Conservation (phyloP, 139 green algal species). For the Tetradesmus obliquus region DNA sequence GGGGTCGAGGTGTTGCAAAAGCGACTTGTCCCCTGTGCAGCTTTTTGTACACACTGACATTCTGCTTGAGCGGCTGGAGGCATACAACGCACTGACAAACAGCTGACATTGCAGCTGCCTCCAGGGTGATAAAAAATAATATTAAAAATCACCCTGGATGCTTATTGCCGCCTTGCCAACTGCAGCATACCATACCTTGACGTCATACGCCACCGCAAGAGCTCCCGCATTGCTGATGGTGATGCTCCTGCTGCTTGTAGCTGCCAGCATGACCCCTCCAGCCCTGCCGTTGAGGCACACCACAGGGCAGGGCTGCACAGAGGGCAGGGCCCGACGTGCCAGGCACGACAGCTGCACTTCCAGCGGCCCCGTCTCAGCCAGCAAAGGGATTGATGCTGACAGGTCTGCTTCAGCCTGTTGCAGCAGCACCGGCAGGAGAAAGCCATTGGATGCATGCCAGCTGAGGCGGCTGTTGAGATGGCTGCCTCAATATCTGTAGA, state of each 20-base stretch:
- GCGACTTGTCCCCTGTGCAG: too few relatives aligned
- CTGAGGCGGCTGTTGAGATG: too few relatives aligned
- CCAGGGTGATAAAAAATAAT: too few relatives aligned
- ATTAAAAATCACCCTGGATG: too few relatives aligned
- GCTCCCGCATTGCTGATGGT: conserved; percentile 69
- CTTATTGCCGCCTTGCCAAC: too few relatives aligned
- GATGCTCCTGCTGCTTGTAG: conserved; percentile 49
- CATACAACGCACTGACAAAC: too few relatives aligned
- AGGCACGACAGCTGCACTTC: conserved; percentile 45
- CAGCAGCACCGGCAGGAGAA: neutral
- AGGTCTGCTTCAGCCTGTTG: conserved; percentile 45
- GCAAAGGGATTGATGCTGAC: conserved; percentile 38
- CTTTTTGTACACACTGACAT: too few relatives aligned
- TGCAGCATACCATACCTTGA: conserved; percentile 50
- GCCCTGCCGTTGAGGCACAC: conserved; percentile 6
- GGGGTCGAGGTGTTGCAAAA: too few relatives aligned
- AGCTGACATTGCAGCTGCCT: too few relatives aligned
- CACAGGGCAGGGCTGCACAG: conserved; percentile 41
- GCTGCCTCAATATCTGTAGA: too few relatives aligned
- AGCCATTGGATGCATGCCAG: neutral
- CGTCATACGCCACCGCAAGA: conserved; percentile 63
- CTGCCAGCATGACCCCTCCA: conserved; percentile 66
- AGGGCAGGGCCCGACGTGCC: conserved; percentile 5
- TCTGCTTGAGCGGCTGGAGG: too few relatives aligned
- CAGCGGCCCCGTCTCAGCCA: conserved; percentile 53